Evolutionary conservation across 768 basidiomycete species (phyloP), one percentile per base, ranked within the genome.

Genomic region (Agaricus blazei): DNA sequence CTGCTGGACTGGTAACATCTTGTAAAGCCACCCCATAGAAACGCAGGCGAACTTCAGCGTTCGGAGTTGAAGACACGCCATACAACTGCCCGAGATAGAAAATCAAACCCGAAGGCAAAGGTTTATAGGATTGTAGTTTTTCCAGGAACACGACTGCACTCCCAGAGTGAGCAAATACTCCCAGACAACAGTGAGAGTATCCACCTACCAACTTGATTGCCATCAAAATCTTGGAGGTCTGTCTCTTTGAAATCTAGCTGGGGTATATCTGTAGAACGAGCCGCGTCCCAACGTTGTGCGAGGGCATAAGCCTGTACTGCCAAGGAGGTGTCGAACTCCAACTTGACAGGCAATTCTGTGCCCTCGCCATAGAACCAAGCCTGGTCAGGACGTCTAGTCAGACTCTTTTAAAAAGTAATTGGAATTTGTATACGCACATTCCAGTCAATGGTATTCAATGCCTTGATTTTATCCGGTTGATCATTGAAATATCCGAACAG

Each of bases 281-380:
- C 78, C 3, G 72, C 68, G 62, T 91, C 79, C 93, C 93, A 96
- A 49, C 78, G 74, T 36, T 74, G 74, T 3, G 92, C 93, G 8
- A 95, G 80, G 4, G 70, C 77, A 62, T 87, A 89, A 5, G 90
- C 85, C 51, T 81, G 73, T 53, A 79, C 70, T 0, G 89, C 89
- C 26, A 95, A 75, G 1, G 84, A 78, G 29, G 76, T 73, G 58
- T 95, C 92, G 56, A 92, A 94, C 56, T 83, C 75, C 70, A 90
- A 77, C 56, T 85, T 72, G 0, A 84, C 88, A 1, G 90, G 90
- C 9, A 96, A 79, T 57, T 80, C 73, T 5, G 77, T 59, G 3
- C 93, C 90, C 66, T 89, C 85, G 36, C 93, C 93, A 59, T 87
- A 82, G 34, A 96, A 69, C 93, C 93, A 96, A 11, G 80, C 82